Conservation (phyloP, 352 stramenopile genomes). For the Pythium brachiatum region DNA sequence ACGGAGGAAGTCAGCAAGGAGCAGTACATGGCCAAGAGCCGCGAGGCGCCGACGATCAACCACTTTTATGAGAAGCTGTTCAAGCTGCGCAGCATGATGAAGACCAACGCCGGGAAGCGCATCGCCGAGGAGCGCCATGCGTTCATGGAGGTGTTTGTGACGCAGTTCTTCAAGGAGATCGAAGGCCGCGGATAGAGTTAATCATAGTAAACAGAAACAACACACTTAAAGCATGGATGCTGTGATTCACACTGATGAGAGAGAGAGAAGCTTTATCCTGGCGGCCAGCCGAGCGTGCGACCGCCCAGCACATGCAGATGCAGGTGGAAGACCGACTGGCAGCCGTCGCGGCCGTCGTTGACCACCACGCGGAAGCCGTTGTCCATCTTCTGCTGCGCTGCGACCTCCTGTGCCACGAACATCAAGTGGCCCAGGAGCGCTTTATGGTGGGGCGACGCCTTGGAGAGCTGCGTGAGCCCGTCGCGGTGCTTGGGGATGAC, state of each 20-base stretch:
- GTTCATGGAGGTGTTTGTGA: slow-evolving; percentile 87
- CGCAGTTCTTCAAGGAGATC: slow-evolving; percentile 81
- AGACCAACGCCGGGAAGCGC: slow-evolving; percentile 66
- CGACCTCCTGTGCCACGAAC: slow-evolving; percentile 91
- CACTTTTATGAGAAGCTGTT: slow-evolving; percentile 93
- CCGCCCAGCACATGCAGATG: slow-evolving; percentile 96
- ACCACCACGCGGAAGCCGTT: slow-evolving; percentile 96
- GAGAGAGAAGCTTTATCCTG: slow-evolving; percentile 48
- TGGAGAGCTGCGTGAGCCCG: slow-evolving; percentile 89
- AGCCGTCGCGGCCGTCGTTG: slow-evolving; percentile 96
- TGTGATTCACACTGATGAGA: background rate
- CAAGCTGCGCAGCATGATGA: slow-evolving; percentile 86
- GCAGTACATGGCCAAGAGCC: slow-evolving; percentile 76
- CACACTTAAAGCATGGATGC: background rate
- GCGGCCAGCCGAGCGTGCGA: slow-evolving; percentile 92
- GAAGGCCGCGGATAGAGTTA: slow-evolving; percentile 30
- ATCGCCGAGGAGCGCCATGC: slow-evolving; percentile 79
- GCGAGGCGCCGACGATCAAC: slow-evolving; percentile 73
- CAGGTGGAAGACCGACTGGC: slow-evolving; percentile 87
- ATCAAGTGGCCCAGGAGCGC: slow-evolving; percentile 93
- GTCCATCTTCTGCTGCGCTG: slow-evolving; percentile 89
- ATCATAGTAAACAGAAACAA: slow-evolving; percentile 20
- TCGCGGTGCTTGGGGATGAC: slow-evolving; percentile 96
- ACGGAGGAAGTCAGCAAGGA: slow-evolving; percentile 66
- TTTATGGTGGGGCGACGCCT: slow-evolving; percentile 92